phyloP scores from a whole-genome alignment of 768 basidiomycete genomes.

The Amanita fuliginea region DNA sequence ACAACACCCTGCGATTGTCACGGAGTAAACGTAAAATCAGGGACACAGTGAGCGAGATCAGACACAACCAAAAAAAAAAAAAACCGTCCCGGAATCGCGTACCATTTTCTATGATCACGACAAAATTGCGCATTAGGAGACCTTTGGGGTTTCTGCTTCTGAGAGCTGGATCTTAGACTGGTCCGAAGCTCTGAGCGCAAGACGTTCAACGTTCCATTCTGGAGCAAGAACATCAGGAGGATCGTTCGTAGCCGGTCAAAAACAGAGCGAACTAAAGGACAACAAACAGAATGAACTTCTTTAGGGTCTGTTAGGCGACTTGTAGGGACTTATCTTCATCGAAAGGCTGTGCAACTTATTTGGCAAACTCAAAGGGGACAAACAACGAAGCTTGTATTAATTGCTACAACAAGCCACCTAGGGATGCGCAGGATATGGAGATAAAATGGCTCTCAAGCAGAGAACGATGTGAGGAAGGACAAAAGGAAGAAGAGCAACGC shows the following conservation, averaged over 20 bases:
- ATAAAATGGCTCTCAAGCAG: constrained; percentile 2
- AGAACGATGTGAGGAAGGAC: constrained; percentile 5
- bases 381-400: not conserved
- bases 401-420: not conserved
- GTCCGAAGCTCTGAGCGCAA: too few relatives aligned
- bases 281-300: too few relatives aligned
- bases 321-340: too few relatives aligned
- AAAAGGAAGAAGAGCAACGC: constrained; percentile 18
- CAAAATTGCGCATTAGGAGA: too few relatives aligned
- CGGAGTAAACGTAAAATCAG: not conserved
- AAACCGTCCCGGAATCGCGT: constrained; percentile 58
- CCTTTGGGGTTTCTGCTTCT: not conserved
- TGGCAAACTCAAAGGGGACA: not conserved
- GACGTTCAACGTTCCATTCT: not conserved
- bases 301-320: too few relatives aligned
- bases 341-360: not conserved
- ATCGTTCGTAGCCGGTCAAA: too few relatives aligned
- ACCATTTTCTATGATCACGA: constrained; percentile 49
- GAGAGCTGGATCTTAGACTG: constrained; percentile 10
- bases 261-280: too few relatives aligned
- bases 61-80: constrained; percentile 55
- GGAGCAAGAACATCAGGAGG: too few relatives aligned
- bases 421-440: not conserved
- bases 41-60: too few relatives aligned
- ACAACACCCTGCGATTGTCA: constrained; percentile 30